These are phyloP conservation scores for Mucuna pruriens DNA, from an alignment of 306 rosid species.

Conservation along the genomic window DNA sequence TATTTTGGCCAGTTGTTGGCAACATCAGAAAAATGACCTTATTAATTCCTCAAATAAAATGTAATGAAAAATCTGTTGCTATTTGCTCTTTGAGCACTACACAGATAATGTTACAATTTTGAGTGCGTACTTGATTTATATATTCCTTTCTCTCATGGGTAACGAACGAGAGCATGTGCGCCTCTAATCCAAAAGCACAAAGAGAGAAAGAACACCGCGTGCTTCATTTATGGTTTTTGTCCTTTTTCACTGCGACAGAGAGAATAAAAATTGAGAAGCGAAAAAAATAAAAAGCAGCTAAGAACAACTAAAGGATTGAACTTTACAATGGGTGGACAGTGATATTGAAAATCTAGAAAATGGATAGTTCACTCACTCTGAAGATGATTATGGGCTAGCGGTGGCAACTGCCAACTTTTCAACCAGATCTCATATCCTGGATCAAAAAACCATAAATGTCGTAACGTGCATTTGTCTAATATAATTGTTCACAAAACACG, in stretches of 20 bases:
- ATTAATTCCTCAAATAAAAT: neutral
- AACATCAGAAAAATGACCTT: neutral
- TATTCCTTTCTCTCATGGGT: constrained; percentile 22
- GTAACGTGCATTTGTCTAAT: constrained; percentile 31
- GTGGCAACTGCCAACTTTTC: constrained; percentile 17
- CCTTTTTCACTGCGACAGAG: neutral
- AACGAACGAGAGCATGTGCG: constrained; percentile 15
- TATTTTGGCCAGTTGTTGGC: neutral
- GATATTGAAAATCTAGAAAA: neutral
- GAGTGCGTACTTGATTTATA: neutral
- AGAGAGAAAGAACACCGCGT: neutral
- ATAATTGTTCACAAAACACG: neutral
- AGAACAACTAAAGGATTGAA: neutral
- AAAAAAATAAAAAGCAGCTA: neutral
- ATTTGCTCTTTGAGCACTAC: constrained; percentile 1
- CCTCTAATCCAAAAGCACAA: constrained; percentile 10
- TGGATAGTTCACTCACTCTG: neutral
- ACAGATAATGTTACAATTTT: neutral
- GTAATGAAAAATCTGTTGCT: neutral
- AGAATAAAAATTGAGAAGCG: neutral
- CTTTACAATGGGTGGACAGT: constrained; percentile 11
- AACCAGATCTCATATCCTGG: constrained; percentile 3
- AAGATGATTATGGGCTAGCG: neutral
- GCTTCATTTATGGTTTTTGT: neutral
- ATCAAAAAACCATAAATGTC: constrained; percentile 33